Evolutionary conservation across 176 grass and related monocot genomes (phyloP).

Genomic region (Lolium perenne): DNA sequence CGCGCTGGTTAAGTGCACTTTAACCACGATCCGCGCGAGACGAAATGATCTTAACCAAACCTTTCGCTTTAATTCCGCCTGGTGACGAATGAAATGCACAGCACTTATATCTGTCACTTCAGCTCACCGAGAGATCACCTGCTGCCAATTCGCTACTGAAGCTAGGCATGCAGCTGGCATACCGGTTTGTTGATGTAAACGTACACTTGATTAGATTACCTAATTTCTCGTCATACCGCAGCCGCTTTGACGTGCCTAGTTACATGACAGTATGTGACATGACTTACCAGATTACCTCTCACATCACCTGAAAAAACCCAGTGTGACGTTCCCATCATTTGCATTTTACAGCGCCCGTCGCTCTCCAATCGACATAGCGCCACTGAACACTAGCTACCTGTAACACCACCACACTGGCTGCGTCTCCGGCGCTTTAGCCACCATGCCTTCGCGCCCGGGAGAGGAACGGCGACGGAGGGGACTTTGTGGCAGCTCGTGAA

Average conservation of each 20-base stretch:
- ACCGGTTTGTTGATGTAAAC: conserved; percentile 60
- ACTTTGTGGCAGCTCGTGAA: background rate
- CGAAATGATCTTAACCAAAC: conserved; percentile 16
- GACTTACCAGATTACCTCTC: background rate
- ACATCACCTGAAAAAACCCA: conserved; percentile 41
- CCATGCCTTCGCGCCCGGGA: background rate
- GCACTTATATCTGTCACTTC: conserved; percentile 16
- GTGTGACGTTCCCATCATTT: conserved; percentile 40
- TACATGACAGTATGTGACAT: background rate
- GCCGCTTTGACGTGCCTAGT: conserved; percentile 45
- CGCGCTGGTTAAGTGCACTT: background rate
- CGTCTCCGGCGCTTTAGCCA: background rate
- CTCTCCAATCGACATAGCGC: conserved; percentile 29
- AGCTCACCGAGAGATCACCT: background rate
- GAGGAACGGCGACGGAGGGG: background rate
- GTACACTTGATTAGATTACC: conserved; percentile 49
- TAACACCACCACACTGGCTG: background rate
- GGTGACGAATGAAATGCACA: conserved; percentile 23
- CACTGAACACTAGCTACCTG: conserved; percentile 21
- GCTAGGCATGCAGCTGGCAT: conserved; percentile 20
- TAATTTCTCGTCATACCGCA: conserved; percentile 35
- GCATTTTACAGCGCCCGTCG: conserved; percentile 42
- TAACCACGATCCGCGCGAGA: background rate
- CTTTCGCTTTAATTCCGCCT: conserved; percentile 27
- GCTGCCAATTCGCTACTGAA: conserved; percentile 4